Evolutionary conservation across 768 basidiomycete species (phyloP).

Genomic region (Mycena galopus): DNA sequence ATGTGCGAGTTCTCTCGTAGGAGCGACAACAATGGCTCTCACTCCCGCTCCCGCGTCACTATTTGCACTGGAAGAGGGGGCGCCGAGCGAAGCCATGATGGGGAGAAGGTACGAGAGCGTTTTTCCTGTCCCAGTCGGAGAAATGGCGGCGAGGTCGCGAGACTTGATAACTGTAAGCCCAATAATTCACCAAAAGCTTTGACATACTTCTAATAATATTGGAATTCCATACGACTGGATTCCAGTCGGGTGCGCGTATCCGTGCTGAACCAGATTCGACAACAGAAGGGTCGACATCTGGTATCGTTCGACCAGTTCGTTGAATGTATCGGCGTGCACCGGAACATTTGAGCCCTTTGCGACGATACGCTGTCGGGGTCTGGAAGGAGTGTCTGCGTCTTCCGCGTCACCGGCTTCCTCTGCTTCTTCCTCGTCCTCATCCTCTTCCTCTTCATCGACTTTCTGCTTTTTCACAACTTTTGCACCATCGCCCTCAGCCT

Average conservation of each 20-base stretch:
- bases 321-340: conserved; percentile 67
- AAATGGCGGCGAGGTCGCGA: conserved; percentile 92
- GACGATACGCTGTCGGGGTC: conserved; percentile 70
- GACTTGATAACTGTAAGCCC: conserved; percentile 55
- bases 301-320: conserved; percentile 69
- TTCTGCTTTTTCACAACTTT: conserved; percentile 51
- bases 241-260: conserved; percentile 78
- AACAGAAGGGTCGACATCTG: conserved; percentile 70
- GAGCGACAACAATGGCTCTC: conserved; percentile 86
- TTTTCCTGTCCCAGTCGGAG: conserved; percentile 98
- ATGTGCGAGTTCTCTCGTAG: conserved; percentile 95
- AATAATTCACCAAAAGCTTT: not conserved
- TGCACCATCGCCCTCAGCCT: conserved; percentile 42
- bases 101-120: conserved; percentile 94
- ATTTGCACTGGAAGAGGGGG: conserved; percentile 66
- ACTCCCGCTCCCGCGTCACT: conserved; percentile 67
- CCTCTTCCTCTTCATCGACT: conserved; percentile 40
- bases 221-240: conserved; percentile 87
- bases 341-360: conserved; percentile 83
- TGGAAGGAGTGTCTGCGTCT: conserved; percentile 45
- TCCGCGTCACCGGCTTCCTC: conserved; percentile 24
- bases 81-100: conserved; percentile 70
- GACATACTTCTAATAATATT: conserved; percentile 79
- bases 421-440: conserved; percentile 36
- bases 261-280: conserved; percentile 71